A percentile compares a stretch with the other conserved stretches of the same genome.
Evolutionary conservation across 345 rosid genomes (phyloP).

Genomic region (Erodium maritimum): DNA sequence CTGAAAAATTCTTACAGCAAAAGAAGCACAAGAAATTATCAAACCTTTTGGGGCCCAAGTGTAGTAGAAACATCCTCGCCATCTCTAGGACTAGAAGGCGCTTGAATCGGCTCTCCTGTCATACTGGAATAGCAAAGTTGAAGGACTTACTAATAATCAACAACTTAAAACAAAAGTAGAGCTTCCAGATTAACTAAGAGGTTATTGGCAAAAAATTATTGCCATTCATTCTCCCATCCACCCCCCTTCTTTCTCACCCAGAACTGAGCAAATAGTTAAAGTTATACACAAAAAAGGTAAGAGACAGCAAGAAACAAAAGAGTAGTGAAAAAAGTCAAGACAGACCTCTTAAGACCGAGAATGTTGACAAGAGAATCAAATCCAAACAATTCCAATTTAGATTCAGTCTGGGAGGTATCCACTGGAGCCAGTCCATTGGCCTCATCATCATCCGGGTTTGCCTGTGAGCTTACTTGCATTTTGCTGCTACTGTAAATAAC

Average conservation of each 20-base stretch:
- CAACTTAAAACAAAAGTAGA: background rate
- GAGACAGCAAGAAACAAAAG: background rate
- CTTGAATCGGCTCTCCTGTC: slow-evolving; percentile 73
- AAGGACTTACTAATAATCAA: slow-evolving; percentile 1
- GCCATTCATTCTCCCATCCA: background rate
- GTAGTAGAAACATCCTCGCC: slow-evolving; percentile 58
- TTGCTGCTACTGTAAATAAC: slow-evolving; percentile 42
- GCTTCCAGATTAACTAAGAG: background rate
- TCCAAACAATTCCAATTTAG: slow-evolving; percentile 92
- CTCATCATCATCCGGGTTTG: slow-evolving; percentile 17
- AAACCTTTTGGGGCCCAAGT: slow-evolving; percentile 53
- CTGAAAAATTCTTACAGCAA: background rate
- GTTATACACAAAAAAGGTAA: background rate
- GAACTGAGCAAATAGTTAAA: background rate
- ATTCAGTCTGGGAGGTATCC: slow-evolving; percentile 57
- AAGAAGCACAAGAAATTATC: slow-evolving; percentile 7
- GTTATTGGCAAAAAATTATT: background rate
- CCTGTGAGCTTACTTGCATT: slow-evolving; percentile 30
- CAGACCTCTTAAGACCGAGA: slow-evolving; percentile 92
- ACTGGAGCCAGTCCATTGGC: slow-evolving; percentile 25
- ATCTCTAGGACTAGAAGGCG: slow-evolving; percentile 90
- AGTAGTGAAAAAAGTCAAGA: slow-evolving; percentile 2
- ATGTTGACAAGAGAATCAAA: slow-evolving; percentile 96
- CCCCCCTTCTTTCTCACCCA: background rate
- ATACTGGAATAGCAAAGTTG: slow-evolving; percentile 49